phyloP scores from a whole-genome alignment of 495 filamentous ascomycete species.

The Coniosporium apollinis region DNA sequence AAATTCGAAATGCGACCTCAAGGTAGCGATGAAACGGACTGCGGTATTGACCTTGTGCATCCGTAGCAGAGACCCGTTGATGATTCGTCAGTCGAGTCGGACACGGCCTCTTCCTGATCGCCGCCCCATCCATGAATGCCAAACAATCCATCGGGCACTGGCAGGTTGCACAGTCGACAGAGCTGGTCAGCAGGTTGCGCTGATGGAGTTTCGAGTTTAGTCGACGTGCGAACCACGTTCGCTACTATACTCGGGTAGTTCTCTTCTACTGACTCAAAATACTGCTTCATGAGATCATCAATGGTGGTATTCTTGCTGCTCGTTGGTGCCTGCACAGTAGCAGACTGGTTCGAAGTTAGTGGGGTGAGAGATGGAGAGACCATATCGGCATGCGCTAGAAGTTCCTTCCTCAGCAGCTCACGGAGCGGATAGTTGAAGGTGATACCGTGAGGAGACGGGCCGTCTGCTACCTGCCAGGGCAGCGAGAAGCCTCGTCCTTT shows the following conservation, averaged over 20 bases:
- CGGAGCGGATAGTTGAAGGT: slow-evolving; percentile 56
- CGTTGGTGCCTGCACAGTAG: slow-evolving; percentile 4
- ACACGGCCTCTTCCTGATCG: slow-evolving; percentile 8
- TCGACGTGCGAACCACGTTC: slow-evolving; percentile 79
- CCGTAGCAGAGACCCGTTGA: slow-evolving; percentile 34
- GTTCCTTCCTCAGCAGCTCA: slow-evolving; percentile 67
- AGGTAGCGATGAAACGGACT: no score
- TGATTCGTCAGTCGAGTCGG: neutral
- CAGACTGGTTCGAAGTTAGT: slow-evolving; percentile 21
- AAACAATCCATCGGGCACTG: slow-evolving; percentile 10
- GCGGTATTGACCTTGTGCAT: slow-evolving; percentile 32
- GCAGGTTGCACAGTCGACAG: slow-evolving; percentile 17
- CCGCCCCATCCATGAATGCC: slow-evolving; percentile 20
- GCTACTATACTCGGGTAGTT: slow-evolving; percentile 84
- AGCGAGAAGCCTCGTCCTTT: slow-evolving; percentile 76
- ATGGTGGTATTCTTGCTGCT: slow-evolving; percentile 51
- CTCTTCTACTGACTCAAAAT: slow-evolving; percentile 72
- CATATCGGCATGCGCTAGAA: slow-evolving; percentile 42
- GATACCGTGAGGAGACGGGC: slow-evolving; percentile 40
- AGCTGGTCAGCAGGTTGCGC: neutral
- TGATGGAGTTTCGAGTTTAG: slow-evolving; percentile 37
- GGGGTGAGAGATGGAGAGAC: slow-evolving; percentile 32
- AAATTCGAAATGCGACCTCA: no score
- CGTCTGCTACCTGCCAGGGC: slow-evolving; percentile 68
- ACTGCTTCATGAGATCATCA: slow-evolving; percentile 75